phyloP scores from a whole-genome alignment of 257 asterid genomes.

The Solanum peruvianum region DNA sequence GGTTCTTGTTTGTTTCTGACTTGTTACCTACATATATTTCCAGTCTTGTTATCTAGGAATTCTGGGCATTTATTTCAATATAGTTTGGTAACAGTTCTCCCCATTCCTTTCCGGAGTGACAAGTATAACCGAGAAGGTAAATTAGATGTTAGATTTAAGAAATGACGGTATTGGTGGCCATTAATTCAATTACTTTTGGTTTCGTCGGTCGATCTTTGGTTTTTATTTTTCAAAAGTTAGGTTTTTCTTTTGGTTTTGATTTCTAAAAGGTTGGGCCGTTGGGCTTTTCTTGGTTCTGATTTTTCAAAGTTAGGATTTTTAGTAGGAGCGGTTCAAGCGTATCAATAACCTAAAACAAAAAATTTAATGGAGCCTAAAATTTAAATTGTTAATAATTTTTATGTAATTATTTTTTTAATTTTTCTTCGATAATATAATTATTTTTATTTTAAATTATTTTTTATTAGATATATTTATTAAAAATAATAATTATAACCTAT shows the following conservation, averaged over 20 bases:
- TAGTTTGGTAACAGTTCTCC: background rate
- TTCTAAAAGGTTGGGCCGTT: background rate
- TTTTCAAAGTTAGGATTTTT: background rate
- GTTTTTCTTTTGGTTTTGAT: background rate
- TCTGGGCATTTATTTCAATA: background rate
- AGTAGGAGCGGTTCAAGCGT: rapidly evolving
- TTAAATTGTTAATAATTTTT: too few relatives aligned
- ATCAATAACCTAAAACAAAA: too few relatives aligned
- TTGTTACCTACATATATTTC: background rate
- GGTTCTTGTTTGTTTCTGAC: background rate
- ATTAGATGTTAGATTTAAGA: background rate
- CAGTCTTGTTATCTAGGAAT: background rate
- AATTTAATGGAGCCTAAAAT: rapidly evolving
- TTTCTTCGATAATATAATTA: too few relatives aligned
- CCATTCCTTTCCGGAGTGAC: background rate
- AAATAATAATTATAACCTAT: too few relatives aligned
- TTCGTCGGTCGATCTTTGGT: background rate
- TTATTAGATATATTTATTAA: too few relatives aligned
- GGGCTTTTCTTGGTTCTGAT: background rate
- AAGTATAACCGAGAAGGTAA: background rate
- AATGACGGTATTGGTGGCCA: background rate
- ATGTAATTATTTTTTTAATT: too few relatives aligned
- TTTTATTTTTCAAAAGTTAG: background rate
- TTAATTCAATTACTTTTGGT: background rate
- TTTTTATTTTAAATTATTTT: too few relatives aligned